phyloP scores from a whole-genome alignment of 352 stramenopile genomes.

The Globisporangium polare region DNA sequence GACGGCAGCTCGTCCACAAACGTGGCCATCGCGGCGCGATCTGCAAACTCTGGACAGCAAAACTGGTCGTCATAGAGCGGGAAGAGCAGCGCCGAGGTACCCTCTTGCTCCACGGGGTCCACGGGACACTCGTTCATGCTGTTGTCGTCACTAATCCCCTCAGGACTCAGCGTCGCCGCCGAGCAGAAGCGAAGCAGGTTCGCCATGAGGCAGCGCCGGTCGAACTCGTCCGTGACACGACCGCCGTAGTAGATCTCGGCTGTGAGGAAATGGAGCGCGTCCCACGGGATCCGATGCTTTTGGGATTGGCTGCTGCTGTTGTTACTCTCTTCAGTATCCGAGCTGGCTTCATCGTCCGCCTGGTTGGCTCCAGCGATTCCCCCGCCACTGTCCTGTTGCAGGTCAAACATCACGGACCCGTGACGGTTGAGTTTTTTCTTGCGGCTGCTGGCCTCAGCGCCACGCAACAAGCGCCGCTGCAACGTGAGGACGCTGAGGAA shows the following conservation, averaged over 20 bases:
- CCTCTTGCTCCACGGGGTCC: background rate
- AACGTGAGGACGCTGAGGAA: constrained; percentile 67
- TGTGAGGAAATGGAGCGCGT: constrained; percentile 73
- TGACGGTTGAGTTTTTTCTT: constrained; percentile 2
- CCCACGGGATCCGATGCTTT: constrained; percentile 48
- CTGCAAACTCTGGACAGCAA: constrained; percentile 35
- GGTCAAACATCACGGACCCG: constrained; percentile 1
- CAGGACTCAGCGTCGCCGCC: constrained; percentile 11
- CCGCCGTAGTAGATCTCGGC: constrained; percentile 83
- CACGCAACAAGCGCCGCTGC: constrained; percentile 42
- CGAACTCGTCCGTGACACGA: constrained; percentile 78
- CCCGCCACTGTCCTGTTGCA: background rate
- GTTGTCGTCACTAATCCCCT: background rate
- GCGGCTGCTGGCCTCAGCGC: background rate
- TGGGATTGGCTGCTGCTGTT: background rate
- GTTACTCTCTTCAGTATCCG: constrained; percentile 4
- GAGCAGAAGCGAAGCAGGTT: constrained; percentile 71
- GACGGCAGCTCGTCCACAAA: constrained; percentile 49
- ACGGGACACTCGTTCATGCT: background rate
- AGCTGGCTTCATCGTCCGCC: background rate
- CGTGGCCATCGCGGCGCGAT: constrained; percentile 29
- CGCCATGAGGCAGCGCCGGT: constrained; percentile 62
- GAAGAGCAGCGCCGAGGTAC: constrained; percentile 15
- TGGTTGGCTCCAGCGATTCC: background rate
- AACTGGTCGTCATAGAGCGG: constrained; percentile 31